Percentiles rank a stretch among this genome's conserved stretches.
Evolutionary conservation across 768 basidiomycete genomes (phyloP).

Genomic region (Boletus vermiculosoides): DNA sequence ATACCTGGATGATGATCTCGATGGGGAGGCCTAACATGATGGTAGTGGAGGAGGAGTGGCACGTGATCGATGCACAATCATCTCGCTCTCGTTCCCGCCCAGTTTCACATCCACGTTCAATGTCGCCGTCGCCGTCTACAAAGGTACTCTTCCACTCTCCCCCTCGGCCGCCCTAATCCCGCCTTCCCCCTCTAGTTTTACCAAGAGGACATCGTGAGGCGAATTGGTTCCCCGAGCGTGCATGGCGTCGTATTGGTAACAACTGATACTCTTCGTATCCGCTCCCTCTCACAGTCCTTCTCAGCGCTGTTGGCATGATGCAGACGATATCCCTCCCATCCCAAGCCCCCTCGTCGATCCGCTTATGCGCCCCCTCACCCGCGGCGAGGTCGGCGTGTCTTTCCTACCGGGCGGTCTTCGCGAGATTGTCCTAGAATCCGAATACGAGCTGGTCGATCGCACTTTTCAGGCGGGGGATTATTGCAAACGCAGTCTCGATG

Average conservation of each 20-base stretch:
- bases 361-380: conserved; percentile 68
- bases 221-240: conserved; percentile 38
- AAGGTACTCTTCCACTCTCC: conserved; percentile 26
- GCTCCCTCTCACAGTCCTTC: conserved; percentile 8
- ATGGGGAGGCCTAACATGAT: conserved; percentile 15
- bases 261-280: conserved; percentile 2
- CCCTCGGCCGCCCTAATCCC: neutral
- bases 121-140: conserved; percentile 33
- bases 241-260: conserved; percentile 68
- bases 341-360: conserved; percentile 54
- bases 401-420: conserved; percentile 56
- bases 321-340: conserved; percentile 60
- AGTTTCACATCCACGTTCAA: conserved; percentile 17
- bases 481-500: conserved; percentile 75
- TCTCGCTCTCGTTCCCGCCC: neutral
- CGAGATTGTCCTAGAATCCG: conserved; percentile 69
- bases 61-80: conserved; percentile 20
- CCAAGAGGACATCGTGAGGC: conserved; percentile 64
- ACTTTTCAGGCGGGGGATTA: conserved; percentile 76
- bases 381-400: conserved; percentile 82
- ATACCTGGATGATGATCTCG: conserved; percentile 26
- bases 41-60: neutral
- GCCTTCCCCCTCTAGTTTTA: conserved; percentile 47
- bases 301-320: conserved; percentile 88
- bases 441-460: conserved; percentile 72